Evolutionary conservation across 2,329 filamentous ascomycete genomes (phyloP), one percentile per base, ranked within the genome.

Genomic region (Ophiostoma novo-ulmi): DNA sequence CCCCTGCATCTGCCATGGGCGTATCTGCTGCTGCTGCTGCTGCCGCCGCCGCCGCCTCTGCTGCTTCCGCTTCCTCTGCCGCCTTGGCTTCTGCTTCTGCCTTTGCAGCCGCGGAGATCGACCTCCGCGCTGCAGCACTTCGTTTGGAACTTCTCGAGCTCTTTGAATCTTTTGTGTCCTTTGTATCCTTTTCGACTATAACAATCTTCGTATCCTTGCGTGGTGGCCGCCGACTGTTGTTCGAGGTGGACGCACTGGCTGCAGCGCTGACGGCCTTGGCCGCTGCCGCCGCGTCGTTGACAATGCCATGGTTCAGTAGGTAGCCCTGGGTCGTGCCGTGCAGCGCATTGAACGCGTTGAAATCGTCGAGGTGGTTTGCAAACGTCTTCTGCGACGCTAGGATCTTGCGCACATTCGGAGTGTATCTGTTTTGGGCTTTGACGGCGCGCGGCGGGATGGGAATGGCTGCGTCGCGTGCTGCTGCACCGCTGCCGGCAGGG

Each of bases 321-420:
- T 70, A 79, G 7, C 55, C 79, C 71, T 77, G 38, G 8, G 65
- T 79, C 20, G 66, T 58, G 70, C 81, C 81, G 67, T 79, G 78
- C 39, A 81, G 80, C n/a, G 82, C 80, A 72, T 84, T 82, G 75
- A 88, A 81, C 10, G 91, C 91, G 75, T 91, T 85, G 78, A 90
- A 92, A 78, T 95, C 92, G 75, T 92, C 90, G 66, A 94, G 84
- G 78, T 94, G 89, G 80, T 95, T 93, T 73, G 88, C 87, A 78
- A 94, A 94, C 3, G 91, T 93, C 81, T 94, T 93, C 77, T 93
- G 90, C 36, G 89, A 92, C 74, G 89, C 88, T 70, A 95, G 82
- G 73, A 95, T 93, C 80, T 89, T 90, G 75, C 91, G 87, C 36
- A 93, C 90, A 74, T 87, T 89, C 48, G 87, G 84, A 7, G 90